Evolutionary conservation across 768 basidiomycete species (phyloP), one percentile per base, ranked within the genome.

Genomic region (Steccherinum ochraceum): DNA sequence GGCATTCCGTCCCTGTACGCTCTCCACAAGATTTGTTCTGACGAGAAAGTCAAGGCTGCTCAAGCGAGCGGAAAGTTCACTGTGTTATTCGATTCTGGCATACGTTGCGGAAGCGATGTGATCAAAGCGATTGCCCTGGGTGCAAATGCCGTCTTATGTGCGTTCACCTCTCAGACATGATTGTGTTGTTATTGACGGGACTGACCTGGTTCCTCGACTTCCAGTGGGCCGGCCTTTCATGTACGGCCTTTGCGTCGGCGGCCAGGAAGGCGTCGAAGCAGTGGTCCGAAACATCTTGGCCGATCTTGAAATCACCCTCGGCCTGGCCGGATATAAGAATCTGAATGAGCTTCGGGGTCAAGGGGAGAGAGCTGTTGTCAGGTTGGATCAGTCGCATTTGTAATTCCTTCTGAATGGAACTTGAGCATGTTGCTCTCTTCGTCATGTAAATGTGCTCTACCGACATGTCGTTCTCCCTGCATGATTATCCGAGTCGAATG

Each of bases 91-190:
- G 83, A 86, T 60, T 91, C 83, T 47, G 90, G 92, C 7, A 83
- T 93, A 52, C 80, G 92, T 43, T 87, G 83, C 0, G 92, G 89
- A 10, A 78, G 81, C 42, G 92, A 95, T 54, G 79, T 93, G 44
- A 74, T 90, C 66, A 89, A 89, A 64, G 92, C 92, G 0, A 67
- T 93, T 24, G 90, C 90, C 1, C 73, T 94, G 0, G 91, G 93
- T 39, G 92, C 93, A 5, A 84, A 93, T 57, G 89, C 73, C 7
- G 82, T 93, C n/a, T 64, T 93, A 19, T 72, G 82, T 89, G 56
- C 58, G 86, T 75, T 13, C 16, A 2, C 25, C 25, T 23, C 42
- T 35, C 30, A 7, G 30, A 16, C 16, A 16, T 35, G 30, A 35
- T 7, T 35, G 7, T 35, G 30, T 7, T 7, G 30, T 35, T 40